Conservation (phyloP, 805 yeast species). For the Ascoidea rubescens region DNA sequence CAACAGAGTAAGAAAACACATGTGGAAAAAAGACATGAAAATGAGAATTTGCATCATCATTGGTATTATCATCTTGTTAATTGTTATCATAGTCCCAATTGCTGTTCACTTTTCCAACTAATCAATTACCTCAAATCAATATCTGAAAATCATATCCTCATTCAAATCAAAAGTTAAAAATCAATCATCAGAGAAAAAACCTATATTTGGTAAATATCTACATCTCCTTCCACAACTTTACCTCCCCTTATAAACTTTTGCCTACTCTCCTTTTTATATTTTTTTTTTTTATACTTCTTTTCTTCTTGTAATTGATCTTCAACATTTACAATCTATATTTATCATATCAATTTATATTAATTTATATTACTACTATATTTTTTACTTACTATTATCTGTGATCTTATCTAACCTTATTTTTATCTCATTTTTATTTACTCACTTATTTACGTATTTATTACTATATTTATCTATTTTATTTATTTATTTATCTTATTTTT, state of each 20-base stretch:
- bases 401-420: not conserved
- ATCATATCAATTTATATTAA: not conserved
- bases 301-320: not conserved
- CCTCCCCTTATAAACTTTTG: no score
- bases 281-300: no score
- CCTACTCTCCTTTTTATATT: not conserved
- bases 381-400: not conserved
- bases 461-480: not conserved
- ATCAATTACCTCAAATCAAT: not conserved
- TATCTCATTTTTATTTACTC: not conserved
- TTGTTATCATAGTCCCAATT: slow-evolving; percentile 84
- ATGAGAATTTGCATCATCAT: slow-evolving; percentile 84
- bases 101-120: slow-evolving; percentile 56
- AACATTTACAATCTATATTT: no score
- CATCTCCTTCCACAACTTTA: no score
- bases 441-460: not conserved
- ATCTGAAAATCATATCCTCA: no score
- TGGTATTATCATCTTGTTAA: slow-evolving; percentile 65
- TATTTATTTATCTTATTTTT: not conserved
- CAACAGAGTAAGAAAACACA: slow-evolving; percentile 90
- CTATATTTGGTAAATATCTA: no score
- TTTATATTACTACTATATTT: not conserved
- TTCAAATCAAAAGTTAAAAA: no score
- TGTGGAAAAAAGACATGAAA: slow-evolving; percentile 99
- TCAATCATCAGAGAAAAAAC: no score